phyloP scores from a whole-genome alignment of 331 rosid species.

The Quercus tomentella region DNA sequence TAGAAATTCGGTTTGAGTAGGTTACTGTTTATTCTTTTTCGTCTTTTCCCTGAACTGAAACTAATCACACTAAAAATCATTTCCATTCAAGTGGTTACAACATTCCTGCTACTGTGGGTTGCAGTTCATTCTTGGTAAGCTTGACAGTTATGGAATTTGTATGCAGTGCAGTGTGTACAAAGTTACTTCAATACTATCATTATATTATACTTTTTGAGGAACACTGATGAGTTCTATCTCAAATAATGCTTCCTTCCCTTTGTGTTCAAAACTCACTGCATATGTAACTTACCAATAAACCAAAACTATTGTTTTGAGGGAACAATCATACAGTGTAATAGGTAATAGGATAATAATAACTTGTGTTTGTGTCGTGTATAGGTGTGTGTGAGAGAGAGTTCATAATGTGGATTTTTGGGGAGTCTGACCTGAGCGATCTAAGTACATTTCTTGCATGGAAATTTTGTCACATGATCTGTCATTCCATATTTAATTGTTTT shows the following conservation, averaged over 20 bases:
- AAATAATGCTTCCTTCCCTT: too few species aligned
- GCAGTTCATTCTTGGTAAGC: background rate
- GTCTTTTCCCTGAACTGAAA: too few species aligned
- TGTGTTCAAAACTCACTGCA: too few species aligned
- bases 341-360: too few species aligned
- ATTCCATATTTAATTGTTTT: background rate
- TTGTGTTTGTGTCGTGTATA: background rate
- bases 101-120: background rate
- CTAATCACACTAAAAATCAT: background rate
- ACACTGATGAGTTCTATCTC: background rate
- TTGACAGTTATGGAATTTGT: background rate
- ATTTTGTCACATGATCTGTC: background rate
- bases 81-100: too few species aligned
- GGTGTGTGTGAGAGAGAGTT: background rate
- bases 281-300: too few species aligned
- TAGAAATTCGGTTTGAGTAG: background rate
- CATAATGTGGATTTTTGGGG: background rate
- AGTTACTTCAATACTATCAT: background rate
- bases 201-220: background rate
- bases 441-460: background rate
- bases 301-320: too few species aligned
- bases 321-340: too few species aligned
- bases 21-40: too few species aligned
- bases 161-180: background rate
- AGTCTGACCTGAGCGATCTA: background rate